These are phyloP conservation scores for Kodamaea sagamina DNA, from an alignment of 805 yeast species.

Conservation along the genomic window DNA sequence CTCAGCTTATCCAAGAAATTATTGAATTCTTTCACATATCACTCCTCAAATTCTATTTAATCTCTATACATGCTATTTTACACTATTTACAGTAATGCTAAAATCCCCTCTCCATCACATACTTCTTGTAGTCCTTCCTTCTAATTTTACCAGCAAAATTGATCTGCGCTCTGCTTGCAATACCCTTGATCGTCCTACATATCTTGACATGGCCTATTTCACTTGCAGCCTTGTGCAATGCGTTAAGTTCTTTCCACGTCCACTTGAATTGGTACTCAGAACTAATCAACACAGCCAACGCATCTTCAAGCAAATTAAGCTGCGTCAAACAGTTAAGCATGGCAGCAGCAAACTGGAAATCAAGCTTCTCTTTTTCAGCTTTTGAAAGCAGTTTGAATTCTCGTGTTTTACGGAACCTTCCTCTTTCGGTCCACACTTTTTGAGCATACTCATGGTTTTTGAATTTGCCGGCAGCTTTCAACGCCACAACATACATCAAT, in stretches of 20 bases:
- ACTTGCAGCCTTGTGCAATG: constrained; percentile 31
- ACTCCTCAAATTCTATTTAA: no score
- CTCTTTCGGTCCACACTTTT: constrained; percentile 76
- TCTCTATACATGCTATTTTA: constrained; percentile 3
- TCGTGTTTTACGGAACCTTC: constrained; percentile 59
- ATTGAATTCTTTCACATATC: no score
- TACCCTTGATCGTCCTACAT: constrained; percentile 33
- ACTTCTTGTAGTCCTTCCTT: constrained; percentile 34
- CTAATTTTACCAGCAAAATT: constrained; percentile 42
- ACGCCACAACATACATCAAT: constrained; percentile 57
- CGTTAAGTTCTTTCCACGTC: constrained; percentile 48
- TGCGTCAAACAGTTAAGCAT: constrained; percentile 64
- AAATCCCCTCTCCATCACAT: constrained; percentile 35
- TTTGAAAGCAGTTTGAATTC: constrained; percentile 46
- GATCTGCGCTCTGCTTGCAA: constrained; percentile 38
- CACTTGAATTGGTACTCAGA: constrained; percentile 72
- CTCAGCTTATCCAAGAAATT: no score
- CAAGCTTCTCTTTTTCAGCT: constrained; percentile 45
- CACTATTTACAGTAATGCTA: constrained; percentile 16
- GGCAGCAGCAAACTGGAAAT: constrained; percentile 68
- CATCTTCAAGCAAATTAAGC: constrained; percentile 63
- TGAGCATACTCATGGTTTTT: constrained; percentile 61
- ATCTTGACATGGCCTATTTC: constrained; percentile 34
- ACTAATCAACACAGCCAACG: constrained; percentile 64
- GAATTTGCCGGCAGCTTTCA: constrained; percentile 64